These are phyloP conservation scores for Xylaria scruposa DNA, from an alignment of 495 filamentous ascomycete species.

Conservation along the genomic window DNA sequence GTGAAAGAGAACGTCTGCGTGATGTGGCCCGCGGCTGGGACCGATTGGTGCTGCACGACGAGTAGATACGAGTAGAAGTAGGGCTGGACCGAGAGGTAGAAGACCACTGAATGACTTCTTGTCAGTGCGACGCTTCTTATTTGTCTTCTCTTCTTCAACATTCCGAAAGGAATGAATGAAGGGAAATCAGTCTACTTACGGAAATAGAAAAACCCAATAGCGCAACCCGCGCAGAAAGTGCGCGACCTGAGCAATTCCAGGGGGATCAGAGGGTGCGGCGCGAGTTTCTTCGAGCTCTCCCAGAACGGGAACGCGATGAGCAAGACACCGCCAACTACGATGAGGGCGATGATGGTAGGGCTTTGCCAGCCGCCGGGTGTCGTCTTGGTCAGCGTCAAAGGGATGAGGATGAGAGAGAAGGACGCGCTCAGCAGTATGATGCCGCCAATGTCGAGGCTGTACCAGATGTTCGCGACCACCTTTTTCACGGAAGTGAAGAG, in stretches of 20 bases:
- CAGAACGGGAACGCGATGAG: conserved; percentile 65
- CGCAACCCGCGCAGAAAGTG: conserved; percentile 67
- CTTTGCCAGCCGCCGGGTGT: conserved; percentile 58
- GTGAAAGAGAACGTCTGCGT: conserved; percentile 59
- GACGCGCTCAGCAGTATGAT: conserved; percentile 62
- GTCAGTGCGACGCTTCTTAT: background rate
- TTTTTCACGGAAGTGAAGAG: conserved; percentile 39
- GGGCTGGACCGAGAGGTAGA: conserved; percentile 65
- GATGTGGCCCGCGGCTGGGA: conserved; percentile 60
- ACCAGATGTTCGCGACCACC: conserved; percentile 52
- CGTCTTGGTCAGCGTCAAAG: conserved; percentile 62
- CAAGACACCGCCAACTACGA: conserved; percentile 61
- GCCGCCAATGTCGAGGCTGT: conserved; percentile 66
- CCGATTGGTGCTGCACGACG: conserved; percentile 65
- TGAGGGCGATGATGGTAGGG: conserved; percentile 60
- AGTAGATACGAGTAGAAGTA: conserved; percentile 70
- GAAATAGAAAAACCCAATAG: conserved; percentile 61
- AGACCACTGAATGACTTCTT: conserved; percentile 49
- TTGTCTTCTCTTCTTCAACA: background rate
- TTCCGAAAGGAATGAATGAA: background rate
- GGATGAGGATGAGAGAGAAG: conserved; percentile 68
- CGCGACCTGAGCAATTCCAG: conserved; percentile 65
- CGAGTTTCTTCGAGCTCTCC: conserved; percentile 58
- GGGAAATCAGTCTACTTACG: conserved; percentile 25
- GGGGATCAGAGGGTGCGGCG: conserved; percentile 65